Evolutionary conservation across 441 rosid genomes (phyloP), one percentile per base, ranked within the genome.

Genomic region (Macaranga tanarius): DNA sequence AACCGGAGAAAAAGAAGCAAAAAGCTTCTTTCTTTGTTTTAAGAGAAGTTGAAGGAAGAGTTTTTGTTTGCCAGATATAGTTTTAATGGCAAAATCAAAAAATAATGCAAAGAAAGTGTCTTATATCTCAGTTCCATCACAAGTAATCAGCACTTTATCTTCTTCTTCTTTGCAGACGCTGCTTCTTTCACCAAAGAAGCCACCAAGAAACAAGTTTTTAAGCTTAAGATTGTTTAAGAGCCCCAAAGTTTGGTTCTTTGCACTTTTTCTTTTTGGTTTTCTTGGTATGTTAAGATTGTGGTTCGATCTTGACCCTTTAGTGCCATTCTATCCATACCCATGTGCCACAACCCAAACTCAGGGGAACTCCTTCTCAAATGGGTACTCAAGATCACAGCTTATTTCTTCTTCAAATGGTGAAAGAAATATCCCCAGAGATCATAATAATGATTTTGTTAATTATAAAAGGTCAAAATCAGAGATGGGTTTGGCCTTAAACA

Each of bases 51-150:
- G n/a, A n/a, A n/a, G n/a, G n/a, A n/a, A n/a, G n/a, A n/a, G n/a
- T n/a, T n/a, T n/a, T n/a, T n/a, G n/a, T n/a, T n/a, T n/a, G n/a
- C n/a, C n/a, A 38, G 42, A 3, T 38, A 7, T 38, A 38, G 42
- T 10, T 28, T 65, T 42, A 57, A 92, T 90, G 97, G 92, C 86
- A 5, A 85, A 82, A 77, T 67, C 86, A 54, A 89, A 89, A 85
- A 80, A 70, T 74, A 80, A 58, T 74, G 69, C 75, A 16, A 73
- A 76, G 65, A 87, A 78, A 74, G 84, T 86, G 47, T 81, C 86
- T n/a, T 91, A 86, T 84, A 89, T 91, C 60, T 84, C 88, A 17
- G 92, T 93, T 55, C 90, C 92, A 38, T 84, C 96, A 48, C 92
- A 84, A 77, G 85, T 89, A 65, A 91, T 89, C 62, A 90, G 78